Evolutionary conservation across 306 rosid species (phyloP).

Genomic region (Quercus variabilis): DNA sequence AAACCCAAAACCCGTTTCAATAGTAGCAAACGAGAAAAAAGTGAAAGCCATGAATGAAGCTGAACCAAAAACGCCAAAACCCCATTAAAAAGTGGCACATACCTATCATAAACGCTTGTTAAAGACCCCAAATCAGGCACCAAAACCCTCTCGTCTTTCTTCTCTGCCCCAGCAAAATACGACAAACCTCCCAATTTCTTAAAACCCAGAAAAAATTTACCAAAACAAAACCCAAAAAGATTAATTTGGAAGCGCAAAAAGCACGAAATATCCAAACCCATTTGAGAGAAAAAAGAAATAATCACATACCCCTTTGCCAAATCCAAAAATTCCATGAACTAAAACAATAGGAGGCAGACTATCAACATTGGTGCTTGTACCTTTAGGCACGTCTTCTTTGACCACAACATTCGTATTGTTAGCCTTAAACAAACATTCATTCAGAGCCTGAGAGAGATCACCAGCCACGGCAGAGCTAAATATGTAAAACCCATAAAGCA

Average conservation of each 20-base stretch:
- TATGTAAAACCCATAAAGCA: constrained; percentile 81
- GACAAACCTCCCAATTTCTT: constrained; percentile 87
- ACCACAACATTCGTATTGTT: constrained; percentile 19
- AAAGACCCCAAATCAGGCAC: constrained; percentile 98
- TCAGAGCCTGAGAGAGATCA: constrained; percentile 59
- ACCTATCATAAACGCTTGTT: constrained; percentile 90
- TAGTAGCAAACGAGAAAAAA: not conserved
- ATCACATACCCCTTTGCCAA: constrained; percentile 80
- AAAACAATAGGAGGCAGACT: constrained; percentile 84
- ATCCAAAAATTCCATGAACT: constrained; percentile 96
- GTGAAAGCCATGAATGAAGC: not conserved
- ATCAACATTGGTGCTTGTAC: constrained; percentile 1
- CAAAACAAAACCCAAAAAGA: not conserved
- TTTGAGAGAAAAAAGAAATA: not conserved
- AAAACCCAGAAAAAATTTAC: not conserved
- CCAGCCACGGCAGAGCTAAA: constrained; percentile 91
- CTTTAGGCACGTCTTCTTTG: not conserved
- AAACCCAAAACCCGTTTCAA: constrained; percentile 8
- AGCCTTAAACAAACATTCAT: constrained; percentile 39
- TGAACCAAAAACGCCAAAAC: not conserved
- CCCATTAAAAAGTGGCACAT: not conserved
- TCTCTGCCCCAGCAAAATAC: constrained; percentile 96
- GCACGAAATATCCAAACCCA: not conserved
- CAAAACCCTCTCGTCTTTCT: constrained; percentile 91
- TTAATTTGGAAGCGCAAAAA: not conserved